Conservation (phyloP, 2,329 filamentous ascomycete genomes). For the Fusarium circinatum region DNA sequence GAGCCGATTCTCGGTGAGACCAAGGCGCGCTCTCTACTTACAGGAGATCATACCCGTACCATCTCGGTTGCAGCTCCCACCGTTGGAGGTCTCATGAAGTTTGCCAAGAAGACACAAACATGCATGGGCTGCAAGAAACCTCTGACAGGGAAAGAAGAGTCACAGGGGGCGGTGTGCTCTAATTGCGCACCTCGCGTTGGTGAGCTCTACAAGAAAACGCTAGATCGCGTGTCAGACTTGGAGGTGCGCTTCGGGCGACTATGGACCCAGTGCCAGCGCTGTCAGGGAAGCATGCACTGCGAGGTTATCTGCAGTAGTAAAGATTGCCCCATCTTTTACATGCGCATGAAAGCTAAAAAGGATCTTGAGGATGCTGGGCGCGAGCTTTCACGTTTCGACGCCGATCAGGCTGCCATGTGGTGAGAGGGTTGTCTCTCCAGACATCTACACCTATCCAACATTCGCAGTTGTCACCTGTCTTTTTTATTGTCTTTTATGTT, state of each 20-base stretch:
- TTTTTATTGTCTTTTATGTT: constrained; percentile 4
- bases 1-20: constrained; percentile 96
- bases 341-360: constrained; percentile 99
- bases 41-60: constrained; percentile 92
- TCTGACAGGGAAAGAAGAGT: constrained; percentile 80
- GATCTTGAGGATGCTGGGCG: constrained; percentile 95
- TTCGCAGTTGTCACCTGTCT: not conserved
- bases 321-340: constrained; percentile 99
- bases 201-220: constrained; percentile 91
- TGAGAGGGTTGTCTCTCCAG: constrained; percentile 41
- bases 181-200: constrained; percentile 87
- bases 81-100: constrained; percentile 96
- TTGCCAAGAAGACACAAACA: constrained; percentile 95
- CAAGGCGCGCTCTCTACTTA: constrained; percentile 85
- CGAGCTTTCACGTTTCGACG: constrained; percentile 89
- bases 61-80: constrained; percentile 93
- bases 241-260: constrained; percentile 92
- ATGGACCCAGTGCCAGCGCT: constrained; percentile 98
- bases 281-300: constrained; percentile 97
- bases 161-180: constrained; percentile 85
- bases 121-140: constrained; percentile 99
- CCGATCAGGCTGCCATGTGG: constrained; percentile 77
- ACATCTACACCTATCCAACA: not conserved
- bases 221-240: constrained; percentile 88
- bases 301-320: constrained; percentile 97